A percentile compares a stretch with the other conserved stretches of the same genome.
These are phyloP conservation scores for Fusarium pseudonygamai DNA, from an alignment of 2,329 filamentous ascomycete genomes.

Conservation along the genomic window DNA sequence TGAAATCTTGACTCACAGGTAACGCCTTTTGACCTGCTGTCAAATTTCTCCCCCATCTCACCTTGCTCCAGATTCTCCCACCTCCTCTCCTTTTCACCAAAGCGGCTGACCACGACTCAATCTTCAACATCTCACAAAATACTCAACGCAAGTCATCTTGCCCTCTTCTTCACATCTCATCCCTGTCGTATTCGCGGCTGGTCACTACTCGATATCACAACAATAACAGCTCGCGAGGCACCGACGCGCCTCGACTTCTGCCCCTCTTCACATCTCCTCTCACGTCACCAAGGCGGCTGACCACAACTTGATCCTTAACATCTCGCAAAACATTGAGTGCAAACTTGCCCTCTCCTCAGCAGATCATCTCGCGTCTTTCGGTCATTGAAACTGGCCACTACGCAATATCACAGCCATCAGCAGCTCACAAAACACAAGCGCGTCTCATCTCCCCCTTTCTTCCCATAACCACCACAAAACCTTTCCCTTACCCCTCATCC, in stretches of 20 bases:
- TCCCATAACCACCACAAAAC: fast-evolving
- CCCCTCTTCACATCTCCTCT: not conserved
- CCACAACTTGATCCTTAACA: fast-evolving
- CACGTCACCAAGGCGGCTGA: not conserved
- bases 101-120: fast-evolving
- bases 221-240: not conserved
- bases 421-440: not conserved
- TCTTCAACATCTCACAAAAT: fast-evolving
- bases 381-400: too few species aligned
- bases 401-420: too few species aligned
- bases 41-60: not conserved
- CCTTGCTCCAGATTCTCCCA: not conserved
- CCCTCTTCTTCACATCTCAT: not conserved
- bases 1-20: not conserved
- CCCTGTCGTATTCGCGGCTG: not conserved
- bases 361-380: too few species aligned
- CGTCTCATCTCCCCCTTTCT: not conserved
- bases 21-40: too few species aligned
- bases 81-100: not conserved
- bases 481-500: not conserved
- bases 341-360: too few species aligned
- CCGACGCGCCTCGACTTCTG: not conserved
- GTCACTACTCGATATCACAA: not conserved
- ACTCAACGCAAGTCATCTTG: not conserved
- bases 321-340: not conserved